Base-by-base conservation (phyloP, 2,329 filamentous ascomycete genomes). In the Neurospora sp. region DNA sequence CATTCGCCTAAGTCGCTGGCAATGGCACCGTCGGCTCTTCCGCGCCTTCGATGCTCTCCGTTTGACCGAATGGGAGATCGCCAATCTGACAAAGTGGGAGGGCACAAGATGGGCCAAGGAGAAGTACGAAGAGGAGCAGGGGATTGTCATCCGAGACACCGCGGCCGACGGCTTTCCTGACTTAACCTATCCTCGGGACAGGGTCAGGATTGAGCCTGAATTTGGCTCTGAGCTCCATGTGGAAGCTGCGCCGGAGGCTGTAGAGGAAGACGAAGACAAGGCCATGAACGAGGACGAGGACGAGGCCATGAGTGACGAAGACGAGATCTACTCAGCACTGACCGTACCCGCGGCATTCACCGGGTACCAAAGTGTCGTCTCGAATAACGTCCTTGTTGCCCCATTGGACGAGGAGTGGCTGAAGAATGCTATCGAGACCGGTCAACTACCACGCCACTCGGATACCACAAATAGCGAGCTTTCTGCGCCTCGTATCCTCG, bases 41-140 rank as follows among this genome's bases (percentile, higher is more conserved):
- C 87, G 88, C 52, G 90, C 91, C 37, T 93, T 95, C 76, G 90
- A 93, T 79, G 81, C 80, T 36, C 84, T 94, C 33, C 85, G 84
- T 62, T 83, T 94, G 46, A 95, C 91, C 8, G 81, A 87, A 70
- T 82, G 83, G 74, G 91, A 95, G 78, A 92, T 95, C 74, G 84
- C 87, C 69, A 83, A 84, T 67, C 83, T 94, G 77, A 93, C 91
- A 70, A 90, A 91, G 76, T 95, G 91, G 91, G 91, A 94, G 81
- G 91, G 91, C 70, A 94, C 91, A 10, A 88, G 89, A 72, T 94
- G 91, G 91, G 92, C 92, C 72, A 90, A 93, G 77, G 90, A 93
- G 77, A 87, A 91, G 69, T 95, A 89, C 77, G 91, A 95, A 82
- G 85, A 86, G 70, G 91, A 94, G 76, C 90, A 93, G 76, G 88